Evolutionary conservation across 1,139 yeast genomes (phyloP).

Genomic region (Trichomonascaceae sp.): DNA sequence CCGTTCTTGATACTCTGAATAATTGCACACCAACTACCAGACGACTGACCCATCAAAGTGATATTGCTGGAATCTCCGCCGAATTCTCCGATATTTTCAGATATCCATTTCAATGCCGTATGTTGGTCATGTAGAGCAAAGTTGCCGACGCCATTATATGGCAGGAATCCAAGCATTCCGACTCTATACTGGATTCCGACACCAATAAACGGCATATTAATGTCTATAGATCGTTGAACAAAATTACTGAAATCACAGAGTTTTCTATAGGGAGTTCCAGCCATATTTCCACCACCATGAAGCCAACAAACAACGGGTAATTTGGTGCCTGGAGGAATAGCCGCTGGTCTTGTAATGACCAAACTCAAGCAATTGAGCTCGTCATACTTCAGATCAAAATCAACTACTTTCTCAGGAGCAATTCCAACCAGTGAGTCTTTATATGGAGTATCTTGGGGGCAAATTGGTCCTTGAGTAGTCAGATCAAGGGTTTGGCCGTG

Average conservation of each 20-base stretch:
- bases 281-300: slow-evolving; percentile 35
- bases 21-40: slow-evolving; percentile 29
- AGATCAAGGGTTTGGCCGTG: slow-evolving; percentile 1
- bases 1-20: slow-evolving; percentile 15
- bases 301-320: slow-evolving; percentile 35
- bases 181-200: slow-evolving; percentile 29
- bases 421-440: slow-evolving; percentile 23
- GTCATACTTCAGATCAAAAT: slow-evolving; percentile 19
- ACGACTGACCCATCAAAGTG: slow-evolving; percentile 36
- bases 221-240: slow-evolving; percentile 17
- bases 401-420: slow-evolving; percentile 14
- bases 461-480: slow-evolving; percentile 24
- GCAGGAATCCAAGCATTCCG: slow-evolving; percentile 32
- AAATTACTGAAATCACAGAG: slow-evolving; percentile 27
- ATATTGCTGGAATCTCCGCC: slow-evolving; percentile 36
- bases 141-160: slow-evolving; percentile 23
- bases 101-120: slow-evolving; percentile 33
- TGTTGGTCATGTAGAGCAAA: slow-evolving; percentile 34
- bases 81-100: slow-evolving; percentile 28
- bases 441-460: slow-evolving; percentile 25
- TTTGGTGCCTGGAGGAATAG: slow-evolving; percentile 2
- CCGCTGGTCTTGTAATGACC: slow-evolving; percentile 21
- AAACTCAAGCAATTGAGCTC: slow-evolving; percentile 26
- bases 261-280: slow-evolving; percentile 30
- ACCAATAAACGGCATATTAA: slow-evolving; percentile 25